These are phyloP conservation scores for Helianthus annuus DNA, from an alignment of 129 eudicot genomes.

Conservation along the genomic window DNA sequence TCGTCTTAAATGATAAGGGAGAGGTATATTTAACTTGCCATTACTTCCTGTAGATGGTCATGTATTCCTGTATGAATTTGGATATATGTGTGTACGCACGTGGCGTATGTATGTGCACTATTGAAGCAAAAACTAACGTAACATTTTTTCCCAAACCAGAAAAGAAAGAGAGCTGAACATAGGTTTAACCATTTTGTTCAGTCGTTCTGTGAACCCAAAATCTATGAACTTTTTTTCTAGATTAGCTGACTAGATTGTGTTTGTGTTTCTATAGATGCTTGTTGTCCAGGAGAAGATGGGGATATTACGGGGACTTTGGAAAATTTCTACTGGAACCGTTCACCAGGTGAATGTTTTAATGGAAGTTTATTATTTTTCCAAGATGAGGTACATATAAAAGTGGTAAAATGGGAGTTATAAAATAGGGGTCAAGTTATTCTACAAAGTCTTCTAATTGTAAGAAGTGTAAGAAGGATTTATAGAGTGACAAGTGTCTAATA, in stretches of 20 bases:
- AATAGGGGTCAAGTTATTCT: too few species aligned
- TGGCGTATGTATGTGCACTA: not conserved
- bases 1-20: slow-evolving; percentile 57
- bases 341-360: slow-evolving; percentile 50
- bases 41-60: not conserved
- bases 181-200: too few species aligned
- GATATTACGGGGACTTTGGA: slow-evolving; percentile 59
- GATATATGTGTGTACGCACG: too few species aligned
- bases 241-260: not conserved
- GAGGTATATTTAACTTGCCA: slow-evolving; percentile 43
- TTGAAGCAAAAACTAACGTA: too few species aligned
- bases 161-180: too few species aligned
- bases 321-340: slow-evolving; percentile 75
- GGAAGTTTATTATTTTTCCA: slow-evolving; percentile 16
- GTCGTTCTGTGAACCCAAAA: too few species aligned
- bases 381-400: slow-evolving; percentile 1
- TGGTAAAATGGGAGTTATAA: slow-evolving; percentile 5
- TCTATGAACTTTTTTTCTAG: too few species aligned
- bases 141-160: too few species aligned
- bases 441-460: too few species aligned
- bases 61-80: not conserved
- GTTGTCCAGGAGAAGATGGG: slow-evolving; percentile 87
- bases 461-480: too few species aligned
- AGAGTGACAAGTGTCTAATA: too few species aligned
- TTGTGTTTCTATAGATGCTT: slow-evolving; percentile 52